phyloP scores from a whole-genome alignment of 2,329 filamentous ascomycete genomes.

The Teratosphaeria zuluensis region DNA sequence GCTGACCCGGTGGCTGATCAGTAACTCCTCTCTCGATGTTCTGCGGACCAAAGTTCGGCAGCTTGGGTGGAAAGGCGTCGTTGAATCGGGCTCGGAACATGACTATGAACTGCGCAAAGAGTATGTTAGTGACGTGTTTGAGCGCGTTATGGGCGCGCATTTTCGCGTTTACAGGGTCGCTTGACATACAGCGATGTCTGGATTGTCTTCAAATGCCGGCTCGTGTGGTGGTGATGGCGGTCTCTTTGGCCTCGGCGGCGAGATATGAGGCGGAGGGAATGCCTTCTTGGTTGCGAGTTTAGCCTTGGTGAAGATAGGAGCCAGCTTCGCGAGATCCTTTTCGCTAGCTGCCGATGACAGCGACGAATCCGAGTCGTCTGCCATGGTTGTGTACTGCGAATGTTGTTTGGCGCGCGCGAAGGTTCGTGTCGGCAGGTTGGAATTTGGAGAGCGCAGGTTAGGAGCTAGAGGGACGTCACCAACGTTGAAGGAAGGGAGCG shows the following conservation, averaged over 20 bases:
- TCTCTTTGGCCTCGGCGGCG: slow-evolving; percentile 49
- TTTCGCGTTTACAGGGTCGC: slow-evolving; percentile 13
- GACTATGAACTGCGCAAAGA: slow-evolving; percentile 68
- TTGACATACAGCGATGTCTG: slow-evolving; percentile 76
- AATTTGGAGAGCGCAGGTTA: neutral
- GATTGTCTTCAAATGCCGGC: slow-evolving; percentile 79
- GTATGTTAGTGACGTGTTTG: slow-evolving; percentile 11
- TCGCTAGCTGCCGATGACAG: slow-evolving; percentile 52
- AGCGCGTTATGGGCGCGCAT: slow-evolving; percentile 22
- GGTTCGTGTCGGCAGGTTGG: neutral
- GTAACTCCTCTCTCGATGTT: slow-evolving; percentile 83
- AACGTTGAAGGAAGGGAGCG: neutral
- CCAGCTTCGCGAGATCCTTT: slow-evolving; percentile 39
- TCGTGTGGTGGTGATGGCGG: slow-evolving; percentile 84
- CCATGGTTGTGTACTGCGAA: slow-evolving; percentile 1
- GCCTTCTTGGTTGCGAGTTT: slow-evolving; percentile 32
- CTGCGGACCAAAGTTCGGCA: slow-evolving; percentile 85
- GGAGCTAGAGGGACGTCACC: neutral
- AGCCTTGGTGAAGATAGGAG: slow-evolving; percentile 27
- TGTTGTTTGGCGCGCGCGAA: neutral
- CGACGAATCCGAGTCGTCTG: slow-evolving; percentile 47
- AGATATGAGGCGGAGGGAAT: slow-evolving; percentile 36
- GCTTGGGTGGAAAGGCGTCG: slow-evolving; percentile 78
- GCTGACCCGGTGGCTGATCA: slow-evolving; percentile 67
- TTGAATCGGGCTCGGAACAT: slow-evolving; percentile 94